Conservation (phyloP, 2,329 filamentous ascomycete genomes). For the Fusarium siculi region DNA sequence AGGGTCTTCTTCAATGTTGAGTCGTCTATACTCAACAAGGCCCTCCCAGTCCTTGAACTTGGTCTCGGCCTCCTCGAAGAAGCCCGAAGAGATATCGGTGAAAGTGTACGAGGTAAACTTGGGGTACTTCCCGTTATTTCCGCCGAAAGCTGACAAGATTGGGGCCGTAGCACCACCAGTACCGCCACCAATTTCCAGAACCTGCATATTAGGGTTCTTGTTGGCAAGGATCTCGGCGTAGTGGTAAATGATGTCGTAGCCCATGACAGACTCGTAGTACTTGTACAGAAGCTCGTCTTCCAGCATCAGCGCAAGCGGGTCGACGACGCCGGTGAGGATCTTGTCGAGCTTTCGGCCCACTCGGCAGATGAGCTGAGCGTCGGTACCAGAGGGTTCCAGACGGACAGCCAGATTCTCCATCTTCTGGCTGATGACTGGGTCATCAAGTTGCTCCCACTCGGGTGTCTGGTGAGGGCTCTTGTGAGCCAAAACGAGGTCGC, state of each 20-base stretch:
- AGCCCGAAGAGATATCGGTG: not conserved
- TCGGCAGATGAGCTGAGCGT: not conserved
- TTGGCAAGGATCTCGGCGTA: not conserved
- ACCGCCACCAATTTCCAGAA: not conserved
- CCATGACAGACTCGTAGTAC: not conserved
- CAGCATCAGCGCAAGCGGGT: not conserved
- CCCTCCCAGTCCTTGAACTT: not conserved
- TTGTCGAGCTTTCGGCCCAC: not conserved
- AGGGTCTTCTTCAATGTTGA: not conserved
- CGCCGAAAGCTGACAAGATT: not conserved
- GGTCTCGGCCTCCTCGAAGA: not conserved
- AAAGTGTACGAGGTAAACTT: not conserved
- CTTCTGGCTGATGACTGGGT: not conserved
- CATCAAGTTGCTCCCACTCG: not conserved
- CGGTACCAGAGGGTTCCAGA: not conserved
- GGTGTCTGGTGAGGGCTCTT: not conserved
- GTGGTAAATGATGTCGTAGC: not conserved
- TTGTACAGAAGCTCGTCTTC: not conserved
- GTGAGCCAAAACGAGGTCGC: not conserved
- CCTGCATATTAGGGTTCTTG: not conserved
- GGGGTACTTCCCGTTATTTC: not conserved
- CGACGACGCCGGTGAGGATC: not conserved
- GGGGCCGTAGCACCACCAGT: not conserved
- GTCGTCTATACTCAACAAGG: not conserved
- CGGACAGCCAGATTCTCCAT: not conserved